phyloP scores from a whole-genome alignment of 202 grass and related monocot genomes.

The Eragrostis tef region DNA sequence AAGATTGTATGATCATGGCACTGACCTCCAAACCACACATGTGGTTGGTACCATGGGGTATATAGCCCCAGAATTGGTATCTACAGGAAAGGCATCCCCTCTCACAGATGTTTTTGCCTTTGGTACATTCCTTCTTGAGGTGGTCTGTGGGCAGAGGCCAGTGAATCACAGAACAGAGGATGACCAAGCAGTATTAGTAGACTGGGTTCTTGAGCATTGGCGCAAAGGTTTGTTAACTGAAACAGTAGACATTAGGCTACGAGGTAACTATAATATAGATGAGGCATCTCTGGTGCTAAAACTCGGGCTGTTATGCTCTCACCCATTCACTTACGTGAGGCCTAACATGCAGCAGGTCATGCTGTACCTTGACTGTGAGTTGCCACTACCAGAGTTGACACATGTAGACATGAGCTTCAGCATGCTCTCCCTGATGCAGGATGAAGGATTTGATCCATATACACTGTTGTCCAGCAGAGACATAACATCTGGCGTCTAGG shows the following conservation, averaged over 20 bases:
- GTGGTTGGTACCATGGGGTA: constrained; percentile 9
- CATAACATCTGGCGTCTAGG: constrained; percentile 6
- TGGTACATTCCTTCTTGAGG: constrained; percentile 19
- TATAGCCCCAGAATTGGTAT: neutral
- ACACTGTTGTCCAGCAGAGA: constrained; percentile 25
- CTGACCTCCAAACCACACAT: constrained; percentile 19
- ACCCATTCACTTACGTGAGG: constrained; percentile 16
- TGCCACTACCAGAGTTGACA: constrained; percentile 27
- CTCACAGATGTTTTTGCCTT: neutral
- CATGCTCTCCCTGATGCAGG: constrained; percentile 12
- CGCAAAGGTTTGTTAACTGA: neutral
- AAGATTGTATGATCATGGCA: constrained; percentile 19
- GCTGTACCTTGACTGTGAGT: neutral
- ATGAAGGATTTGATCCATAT: constrained; percentile 34
- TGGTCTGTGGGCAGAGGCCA: constrained; percentile 26
- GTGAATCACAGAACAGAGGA: neutral
- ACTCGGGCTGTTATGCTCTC: constrained; percentile 37
- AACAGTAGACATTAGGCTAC: neutral
- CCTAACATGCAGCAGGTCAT: constrained; percentile 15
- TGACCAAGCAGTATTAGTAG: neutral
- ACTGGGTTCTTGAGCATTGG: constrained; percentile 39
- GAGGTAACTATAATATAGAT: constrained; percentile 9
- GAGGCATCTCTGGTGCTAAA: constrained; percentile 32
- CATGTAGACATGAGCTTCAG: constrained; percentile 22
- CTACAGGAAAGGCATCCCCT: neutral